A percentile compares a stretch with the other conserved stretches of the same genome.
Evolutionary conservation across 2,329 filamentous ascomycete species (phyloP).

Genomic region (Aspergillus melleus): DNA sequence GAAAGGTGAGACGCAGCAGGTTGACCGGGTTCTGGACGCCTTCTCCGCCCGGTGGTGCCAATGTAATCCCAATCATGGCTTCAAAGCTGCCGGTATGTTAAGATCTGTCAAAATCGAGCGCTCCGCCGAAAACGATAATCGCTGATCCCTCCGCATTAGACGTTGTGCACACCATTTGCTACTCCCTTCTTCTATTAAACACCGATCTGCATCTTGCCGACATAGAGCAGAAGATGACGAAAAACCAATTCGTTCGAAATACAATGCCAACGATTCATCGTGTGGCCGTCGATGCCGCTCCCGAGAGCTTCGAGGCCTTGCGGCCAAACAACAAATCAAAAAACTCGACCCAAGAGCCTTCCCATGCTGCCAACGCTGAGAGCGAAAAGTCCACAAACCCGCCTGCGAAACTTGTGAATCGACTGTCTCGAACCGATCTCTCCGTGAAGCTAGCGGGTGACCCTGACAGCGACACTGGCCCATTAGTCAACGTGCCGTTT

Average conservation of each 20-base stretch:
- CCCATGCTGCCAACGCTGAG: conserved; percentile 14
- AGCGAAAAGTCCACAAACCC: conserved; percentile 17
- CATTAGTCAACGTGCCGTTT: conserved; percentile 75
- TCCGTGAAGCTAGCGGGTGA: conserved; percentile 31
- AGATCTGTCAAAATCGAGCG: not conserved
- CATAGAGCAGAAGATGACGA: conserved; percentile 95
- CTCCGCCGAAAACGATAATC: not conserved
- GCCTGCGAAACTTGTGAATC: conserved; percentile 26
- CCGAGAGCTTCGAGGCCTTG: conserved; percentile 61
- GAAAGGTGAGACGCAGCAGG: conserved; percentile 91
- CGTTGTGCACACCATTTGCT: conserved; percentile 95
- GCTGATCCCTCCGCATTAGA: conserved; percentile 55
- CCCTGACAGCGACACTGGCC: conserved; percentile 50
- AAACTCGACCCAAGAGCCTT: conserved; percentile 44
- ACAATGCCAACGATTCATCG: conserved; percentile 86
- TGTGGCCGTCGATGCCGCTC: conserved; percentile 70
- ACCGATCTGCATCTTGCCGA: conserved; percentile 94
- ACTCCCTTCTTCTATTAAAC: conserved; percentile 91
- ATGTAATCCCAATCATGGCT: conserved; percentile 90
- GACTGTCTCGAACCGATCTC: conserved; percentile 27
- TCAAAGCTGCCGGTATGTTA: conserved; percentile 76
- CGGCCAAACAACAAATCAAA: conserved; percentile 34
- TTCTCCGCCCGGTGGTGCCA: conserved; percentile 90
- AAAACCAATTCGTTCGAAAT: conserved; percentile 92
- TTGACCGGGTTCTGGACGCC: conserved; percentile 87